phyloP scores from a whole-genome alignment of 176 grass and related monocot species.

The Guadua angustifolia region DNA sequence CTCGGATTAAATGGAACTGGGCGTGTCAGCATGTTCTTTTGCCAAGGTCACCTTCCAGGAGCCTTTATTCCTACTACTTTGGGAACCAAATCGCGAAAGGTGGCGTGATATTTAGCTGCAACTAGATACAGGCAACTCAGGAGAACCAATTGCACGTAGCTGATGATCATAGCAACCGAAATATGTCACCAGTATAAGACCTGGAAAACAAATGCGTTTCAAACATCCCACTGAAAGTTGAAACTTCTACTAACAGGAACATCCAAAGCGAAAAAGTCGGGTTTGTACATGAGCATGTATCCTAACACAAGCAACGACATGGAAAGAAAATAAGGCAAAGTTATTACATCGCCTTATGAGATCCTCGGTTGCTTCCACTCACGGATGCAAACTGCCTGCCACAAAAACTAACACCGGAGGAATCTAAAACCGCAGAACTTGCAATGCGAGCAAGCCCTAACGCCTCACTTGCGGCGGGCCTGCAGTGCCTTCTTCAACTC shows the following conservation, averaged over 20 bases:
- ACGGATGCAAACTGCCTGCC: conserved; percentile 35
- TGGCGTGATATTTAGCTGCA: not conserved
- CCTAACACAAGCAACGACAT: conserved; percentile 20
- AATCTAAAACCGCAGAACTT: conserved; percentile 25
- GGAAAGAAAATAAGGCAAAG: conserved; percentile 29
- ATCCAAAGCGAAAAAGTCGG: not conserved
- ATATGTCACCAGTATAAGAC: not conserved
- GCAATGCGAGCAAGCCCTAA: conserved; percentile 28
- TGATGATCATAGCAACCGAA: not conserved
- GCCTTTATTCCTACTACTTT: not conserved
- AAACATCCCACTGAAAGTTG: not conserved
- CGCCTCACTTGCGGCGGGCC: conserved; percentile 46
- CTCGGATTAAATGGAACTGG: too few species aligned
- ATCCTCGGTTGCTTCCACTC: conserved; percentile 32
- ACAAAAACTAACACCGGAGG: conserved; percentile 8
- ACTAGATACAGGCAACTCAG: not conserved
- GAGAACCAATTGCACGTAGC: not conserved
- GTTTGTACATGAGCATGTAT: conserved; percentile 41
- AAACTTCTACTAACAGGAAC: not conserved
- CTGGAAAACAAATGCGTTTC: not conserved
- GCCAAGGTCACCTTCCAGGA: not conserved
- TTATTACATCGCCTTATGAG: conserved; percentile 34
- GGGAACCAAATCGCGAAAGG: not conserved
- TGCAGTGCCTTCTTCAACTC: conserved; percentile 72
- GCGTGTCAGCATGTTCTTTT: not conserved